Evolutionary conservation across 2,329 filamentous ascomycete genomes (phyloP).

Genomic region (Gnomoniopsis smithogilvyi): DNA sequence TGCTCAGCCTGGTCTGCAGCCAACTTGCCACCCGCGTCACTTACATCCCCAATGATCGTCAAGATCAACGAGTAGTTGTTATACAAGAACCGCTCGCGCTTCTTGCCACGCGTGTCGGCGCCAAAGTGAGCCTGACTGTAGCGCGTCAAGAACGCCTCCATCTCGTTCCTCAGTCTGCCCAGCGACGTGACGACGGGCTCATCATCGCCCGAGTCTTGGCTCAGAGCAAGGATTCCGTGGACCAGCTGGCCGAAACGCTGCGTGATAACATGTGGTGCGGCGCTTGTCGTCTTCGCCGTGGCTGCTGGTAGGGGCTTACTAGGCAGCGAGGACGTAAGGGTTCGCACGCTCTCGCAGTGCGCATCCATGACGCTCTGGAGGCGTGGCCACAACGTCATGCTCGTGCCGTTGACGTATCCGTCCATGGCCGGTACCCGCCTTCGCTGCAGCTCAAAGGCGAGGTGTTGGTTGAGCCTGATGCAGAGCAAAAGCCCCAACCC

Average conservation of each 20-base stretch:
- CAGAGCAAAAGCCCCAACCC: conserved; percentile 85
- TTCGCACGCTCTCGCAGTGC: conserved; percentile 83
- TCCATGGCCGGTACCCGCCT: conserved; percentile 87
- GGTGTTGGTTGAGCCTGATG: conserved; percentile 88
- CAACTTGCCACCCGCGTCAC: conserved; percentile 58
- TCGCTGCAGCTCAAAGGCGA: conserved; percentile 90
- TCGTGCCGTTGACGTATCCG: conserved; percentile 88
- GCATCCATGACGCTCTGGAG: conserved; percentile 92
- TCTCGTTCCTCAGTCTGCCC: conserved; percentile 71
- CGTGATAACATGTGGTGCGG: conserved; percentile 86
- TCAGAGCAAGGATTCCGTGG: conserved; percentile 78
- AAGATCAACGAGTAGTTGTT: conserved; percentile 96
- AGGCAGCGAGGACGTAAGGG: conserved; percentile 51
- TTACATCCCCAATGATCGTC: conserved; percentile 79
- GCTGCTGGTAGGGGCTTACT: conserved; percentile 37
- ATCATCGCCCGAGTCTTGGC: conserved; percentile 88
- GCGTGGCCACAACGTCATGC: conserved; percentile 94
- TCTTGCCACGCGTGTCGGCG: conserved; percentile 61
- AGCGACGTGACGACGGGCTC: conserved; percentile 86
- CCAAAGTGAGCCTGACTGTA: conserved; percentile 67
- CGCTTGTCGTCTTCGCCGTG: conserved; percentile 60
- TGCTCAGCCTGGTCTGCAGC: conserved; percentile 71
- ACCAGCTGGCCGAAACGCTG: conserved; percentile 94
- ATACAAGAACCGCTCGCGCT: conserved; percentile 82
- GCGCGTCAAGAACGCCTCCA: conserved; percentile 78